phyloP scores from a whole-genome alignment of 192 early-diverging fungal genomes.

The Coemansia sp. region DNA sequence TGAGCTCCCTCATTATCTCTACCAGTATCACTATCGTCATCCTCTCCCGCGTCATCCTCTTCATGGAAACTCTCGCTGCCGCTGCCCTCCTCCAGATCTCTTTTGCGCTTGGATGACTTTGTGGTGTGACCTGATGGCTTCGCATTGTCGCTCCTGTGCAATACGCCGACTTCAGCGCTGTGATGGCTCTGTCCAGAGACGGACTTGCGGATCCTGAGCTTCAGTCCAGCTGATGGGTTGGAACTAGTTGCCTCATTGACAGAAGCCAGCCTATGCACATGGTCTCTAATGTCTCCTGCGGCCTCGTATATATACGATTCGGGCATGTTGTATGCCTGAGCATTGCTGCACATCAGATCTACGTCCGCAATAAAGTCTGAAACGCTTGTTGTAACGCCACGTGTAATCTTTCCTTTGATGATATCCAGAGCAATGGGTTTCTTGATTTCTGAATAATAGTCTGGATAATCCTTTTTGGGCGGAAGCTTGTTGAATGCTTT shows the following conservation, averaged over 20 bases:
- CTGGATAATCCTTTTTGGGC: slow-evolving; percentile 73
- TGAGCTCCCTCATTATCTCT: background rate
- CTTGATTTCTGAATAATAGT: slow-evolving; percentile 88
- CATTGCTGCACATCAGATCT: slow-evolving; percentile 88
- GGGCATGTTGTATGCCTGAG: slow-evolving; percentile 80
- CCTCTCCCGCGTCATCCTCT: slow-evolving; percentile 3
- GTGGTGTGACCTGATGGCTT: background rate
- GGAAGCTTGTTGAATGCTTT: slow-evolving; percentile 63
- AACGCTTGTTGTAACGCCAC: slow-evolving; percentile 64
- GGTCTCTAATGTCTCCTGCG: slow-evolving; percentile 40
- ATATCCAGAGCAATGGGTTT: slow-evolving; percentile 89
- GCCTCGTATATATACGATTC: slow-evolving; percentile 50
- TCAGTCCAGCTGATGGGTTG: slow-evolving; percentile 10
- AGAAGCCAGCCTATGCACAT: slow-evolving; percentile 28
- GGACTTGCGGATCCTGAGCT: slow-evolving; percentile 33
- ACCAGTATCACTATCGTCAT: background rate
- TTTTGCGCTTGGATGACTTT: slow-evolving; percentile 40
- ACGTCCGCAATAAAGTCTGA: slow-evolving; percentile 76
- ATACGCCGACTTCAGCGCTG: background rate
- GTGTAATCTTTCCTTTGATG: slow-evolving; percentile 77
- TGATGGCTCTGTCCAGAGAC: slow-evolving; percentile 17
- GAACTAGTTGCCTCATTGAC: slow-evolving; percentile 9
- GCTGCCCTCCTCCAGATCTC: slow-evolving; percentile 14
- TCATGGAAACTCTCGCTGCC: slow-evolving; percentile 14
- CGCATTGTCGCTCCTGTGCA: background rate